Evolutionary conservation across 1,284 basidiomycete species (phyloP), one percentile per base, ranked within the genome.

Genomic region (Puccinia sorghi): DNA sequence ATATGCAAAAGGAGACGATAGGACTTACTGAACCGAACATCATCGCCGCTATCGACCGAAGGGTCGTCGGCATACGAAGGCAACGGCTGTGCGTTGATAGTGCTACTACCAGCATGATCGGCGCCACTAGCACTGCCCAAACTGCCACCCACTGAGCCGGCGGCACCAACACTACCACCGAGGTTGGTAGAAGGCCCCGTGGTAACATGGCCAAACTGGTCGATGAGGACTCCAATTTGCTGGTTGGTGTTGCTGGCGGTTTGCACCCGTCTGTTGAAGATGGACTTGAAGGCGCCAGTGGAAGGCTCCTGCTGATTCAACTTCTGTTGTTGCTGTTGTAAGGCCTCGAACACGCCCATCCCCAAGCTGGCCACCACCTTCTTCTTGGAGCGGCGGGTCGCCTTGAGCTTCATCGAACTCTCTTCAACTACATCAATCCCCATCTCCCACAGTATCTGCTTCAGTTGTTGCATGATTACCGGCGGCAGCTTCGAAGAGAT

Each of bases 401-500:
- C 83, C 70, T 79, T 63, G 20, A 74, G 50, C 87, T 93, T 95
- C 87, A 89, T 97, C 83, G 94, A 92, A 81, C 89, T 91, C 86
- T 97, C 94, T 67, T 90, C 86, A 83, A 92, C 89, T 81, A 95
- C 88, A 67, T 96, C 93, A 79, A 99, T 88, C 27, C 96, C 97
- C 93, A 99, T 95, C 57, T 88, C 89, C 82, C 90, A 88, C 78
- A 99, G 87, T 20, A 94, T 91, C 80, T 88, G 87, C 82, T 89
- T 88, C 48, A 98, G 89, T 83, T 94, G 92, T 80, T 88, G 88
- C 87, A 99, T 93, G 59, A 98, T 93, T 81, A 93, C 91, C 7
- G 90, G 88, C 15, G 96, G 95, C 17, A 90, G 87, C 22, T 90
- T 88, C 8, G 91, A 93, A 11, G 95, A 97, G 81, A 98, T 89